Base-by-base conservation (phyloP, 345 rosid genomes). In the Bruguiera parviflora region DNA sequence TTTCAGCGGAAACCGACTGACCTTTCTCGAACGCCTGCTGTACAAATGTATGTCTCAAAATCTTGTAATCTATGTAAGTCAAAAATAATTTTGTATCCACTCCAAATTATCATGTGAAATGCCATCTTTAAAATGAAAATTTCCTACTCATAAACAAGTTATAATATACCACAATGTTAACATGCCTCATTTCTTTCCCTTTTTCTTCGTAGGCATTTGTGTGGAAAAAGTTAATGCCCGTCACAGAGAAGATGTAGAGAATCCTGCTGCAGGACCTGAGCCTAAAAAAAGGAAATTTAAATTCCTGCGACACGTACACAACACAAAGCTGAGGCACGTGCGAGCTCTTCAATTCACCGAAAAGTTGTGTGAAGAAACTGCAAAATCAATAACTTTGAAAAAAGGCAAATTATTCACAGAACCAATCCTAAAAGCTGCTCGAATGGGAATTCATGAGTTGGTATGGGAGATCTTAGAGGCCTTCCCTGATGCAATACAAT, bases 341-440 rank as follows among this genome's bases (percentile, higher is more conserved):
- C 58, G 8, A 21, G 58, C 28, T 24, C 58, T 53, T 53, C 25
- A 53, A 21, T 27, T 53, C 21, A 21, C 58, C 27, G 8, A 53
- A 21, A n/a, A 8, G 25, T 4, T 53, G 58, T 21, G 27, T 21
- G 8, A 15, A 53, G 58, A 53, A 53, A 8, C 5, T 21, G 21
- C 2, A 4, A 53, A 53, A 53, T 0, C 2, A 8, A 53, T 0
- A 53, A 21, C 3, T 11, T 8, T 21, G 1, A 2, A 7, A 24
- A 5, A 8, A 5, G 16, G 8, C 3, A 0, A 0, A 4, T 8
- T 21, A 4, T 22, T 53, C 5, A 0, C 0, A 1, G 0, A 2
- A 0, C 28, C 58, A 53, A 53, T 53, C 13, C 4, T 53, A 11
- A 5, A 27, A 21, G 58, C 58, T 0, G 28, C 28, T 0, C 10